phyloP scores from a whole-genome alignment of 1,284 basidiomycete genomes.

The Vanrija sp. region DNA sequence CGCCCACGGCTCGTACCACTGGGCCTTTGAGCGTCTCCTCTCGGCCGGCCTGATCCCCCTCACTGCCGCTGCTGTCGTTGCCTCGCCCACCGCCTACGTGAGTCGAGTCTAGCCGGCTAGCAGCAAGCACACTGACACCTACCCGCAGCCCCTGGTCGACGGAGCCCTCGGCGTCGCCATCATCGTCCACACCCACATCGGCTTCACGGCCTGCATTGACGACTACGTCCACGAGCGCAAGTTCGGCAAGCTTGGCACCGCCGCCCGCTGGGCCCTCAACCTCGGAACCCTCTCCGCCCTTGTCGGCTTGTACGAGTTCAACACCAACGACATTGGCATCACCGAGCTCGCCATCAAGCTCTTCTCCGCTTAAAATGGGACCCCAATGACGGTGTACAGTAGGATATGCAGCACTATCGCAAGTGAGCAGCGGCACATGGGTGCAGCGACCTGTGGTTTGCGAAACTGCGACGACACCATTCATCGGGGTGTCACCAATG shows the following conservation, averaged over 20 bases:
- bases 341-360: constrained; percentile 65
- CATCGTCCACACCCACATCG: constrained; percentile 92
- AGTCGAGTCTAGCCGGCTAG: constrained; percentile 17
- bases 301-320: constrained; percentile 93
- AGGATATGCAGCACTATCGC: constrained; percentile 18
- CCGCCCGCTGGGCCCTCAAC: constrained; percentile 71
- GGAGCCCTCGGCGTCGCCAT: constrained; percentile 80
- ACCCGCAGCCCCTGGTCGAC: constrained; percentile 68
- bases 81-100: constrained; percentile 62
- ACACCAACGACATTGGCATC: constrained; percentile 89
- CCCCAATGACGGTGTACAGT: constrained; percentile 18
- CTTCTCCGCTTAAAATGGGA: constrained; percentile 32
- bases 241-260: constrained; percentile 72
- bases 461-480: not conserved
- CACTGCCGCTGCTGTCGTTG: constrained; percentile 72
- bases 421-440: not conserved
- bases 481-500: not conserved
- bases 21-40: constrained; percentile 92
- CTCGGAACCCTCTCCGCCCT: constrained; percentile 75
- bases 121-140: not conserved
- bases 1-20: constrained; percentile 91
- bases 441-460: not conserved
- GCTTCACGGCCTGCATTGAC: constrained; percentile 64
- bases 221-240: constrained; percentile 96
- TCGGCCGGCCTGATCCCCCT: constrained; percentile 83